Conservation (phyloP, 2,329 filamentous ascomycete genomes). For the Botrytis byssoidea region DNA sequence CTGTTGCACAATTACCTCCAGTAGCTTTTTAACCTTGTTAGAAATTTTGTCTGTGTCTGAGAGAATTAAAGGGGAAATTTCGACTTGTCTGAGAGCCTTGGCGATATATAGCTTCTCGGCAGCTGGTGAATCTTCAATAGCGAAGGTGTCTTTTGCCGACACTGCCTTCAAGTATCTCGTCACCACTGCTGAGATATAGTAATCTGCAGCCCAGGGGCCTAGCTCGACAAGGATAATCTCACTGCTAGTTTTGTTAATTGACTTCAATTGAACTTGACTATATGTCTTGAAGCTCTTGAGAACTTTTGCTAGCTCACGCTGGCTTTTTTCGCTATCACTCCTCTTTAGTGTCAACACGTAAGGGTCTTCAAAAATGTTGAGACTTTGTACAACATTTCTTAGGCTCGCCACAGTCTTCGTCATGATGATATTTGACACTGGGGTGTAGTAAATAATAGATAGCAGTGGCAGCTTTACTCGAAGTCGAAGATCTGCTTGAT, state of each 20-base stretch:
- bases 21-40: conserved; percentile 55
- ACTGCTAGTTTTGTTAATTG: conserved; percentile 50
- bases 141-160: conserved; percentile 38
- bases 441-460: conserved; percentile 27
- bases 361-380: conserved; percentile 63
- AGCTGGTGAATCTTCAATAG: conserved; percentile 43
- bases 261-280: conserved; percentile 54
- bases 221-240: conserved; percentile 54
- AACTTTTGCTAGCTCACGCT: conserved; percentile 42
- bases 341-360: conserved; percentile 50
- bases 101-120: conserved; percentile 58
- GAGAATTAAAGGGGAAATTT: conserved; percentile 38
- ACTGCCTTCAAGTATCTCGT: conserved; percentile 50
- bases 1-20: conserved; percentile 51
- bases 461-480: conserved; percentile 35
- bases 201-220: conserved; percentile 67
- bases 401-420: conserved; percentile 30
- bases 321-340: conserved; percentile 45
- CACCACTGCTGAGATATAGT: conserved; percentile 53
- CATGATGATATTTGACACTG: conserved; percentile 1
- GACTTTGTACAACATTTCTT: conserved; percentile 28
- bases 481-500: conserved; percentile 49
- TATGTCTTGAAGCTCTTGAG: conserved; percentile 50
- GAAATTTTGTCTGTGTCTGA: conserved; percentile 61
- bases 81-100: conserved; percentile 45